Base-by-base conservation (phyloP, 2,329 filamentous ascomycete species). In the Xylariaceae sp. region DNA sequence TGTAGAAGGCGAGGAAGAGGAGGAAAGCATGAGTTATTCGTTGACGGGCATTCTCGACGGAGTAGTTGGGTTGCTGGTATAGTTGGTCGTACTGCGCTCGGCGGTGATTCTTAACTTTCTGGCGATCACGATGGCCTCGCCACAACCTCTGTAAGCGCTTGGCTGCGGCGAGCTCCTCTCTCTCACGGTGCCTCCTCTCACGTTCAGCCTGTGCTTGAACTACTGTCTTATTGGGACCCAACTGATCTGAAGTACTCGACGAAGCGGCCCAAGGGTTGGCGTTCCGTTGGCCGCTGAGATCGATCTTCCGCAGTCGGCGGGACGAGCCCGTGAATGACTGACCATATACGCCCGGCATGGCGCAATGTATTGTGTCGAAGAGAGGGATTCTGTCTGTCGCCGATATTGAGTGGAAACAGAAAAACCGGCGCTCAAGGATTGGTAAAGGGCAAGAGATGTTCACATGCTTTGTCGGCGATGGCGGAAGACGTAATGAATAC, bases 261-360 rank as follows among this genome's bases (percentile, higher is more conserved):
- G 76, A 75, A 55, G 79, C 79, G 49, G 78, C 83, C 65, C 93
- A 95, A 3, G 90, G 88, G 61, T 95, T 95, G 40, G 75, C 74
- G 54, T 80, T 81, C 35, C 60, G 63, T 57, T 91, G 85, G 52
- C 90, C 93, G 55, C 89, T 93, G 50, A 98, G 83, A 68, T 97
- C 96, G 64, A 97, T 89, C 65, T 96, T 91, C 55, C 93, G 85
- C 50, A 86, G 85, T 55, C 88, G 86, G 61, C 88, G 84, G 58
- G 89, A 88, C 68, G 72, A 88, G 57, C 93, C 93, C 20, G 88
- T 93, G 71, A 98, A 98, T 43, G 86, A 90, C 50, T 86, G 84
- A 70, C n/a, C n/a, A n/a, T n/a, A n/a, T n/a, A n/a, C n/a, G n/a
- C n/a, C n/a, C n/a, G n/a, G n/a, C n/a, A n/a, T n/a, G n/a, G n/a